Percentiles rank a stretch among this genome's conserved stretches.
phyloP scores from a whole-genome alignment of 2,329 filamentous ascomycete genomes.

The Nigrospora oryzae region DNA sequence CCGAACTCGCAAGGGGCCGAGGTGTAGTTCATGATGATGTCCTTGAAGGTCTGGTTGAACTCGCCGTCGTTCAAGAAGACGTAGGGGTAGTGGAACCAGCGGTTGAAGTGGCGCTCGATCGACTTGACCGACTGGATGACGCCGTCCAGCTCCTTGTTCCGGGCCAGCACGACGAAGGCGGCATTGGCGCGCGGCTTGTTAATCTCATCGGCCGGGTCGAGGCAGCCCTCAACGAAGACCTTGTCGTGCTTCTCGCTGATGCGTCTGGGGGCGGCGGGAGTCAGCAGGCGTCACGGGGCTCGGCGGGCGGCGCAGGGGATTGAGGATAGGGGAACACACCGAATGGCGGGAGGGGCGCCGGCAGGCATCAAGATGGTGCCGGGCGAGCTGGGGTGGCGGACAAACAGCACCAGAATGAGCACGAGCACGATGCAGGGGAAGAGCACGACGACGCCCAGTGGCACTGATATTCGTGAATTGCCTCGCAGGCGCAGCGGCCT shows the following conservation, averaged over 20 bases:
- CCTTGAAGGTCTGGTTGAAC: slow-evolving; percentile 91
- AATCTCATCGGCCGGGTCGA: slow-evolving; percentile 59
- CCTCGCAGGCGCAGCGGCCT: slow-evolving; percentile 81
- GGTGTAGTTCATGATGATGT: slow-evolving; percentile 83
- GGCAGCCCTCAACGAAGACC: slow-evolving; percentile 86
- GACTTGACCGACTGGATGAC: slow-evolving; percentile 97
- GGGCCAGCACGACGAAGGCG: slow-evolving; percentile 88
- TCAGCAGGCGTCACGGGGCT: neutral
- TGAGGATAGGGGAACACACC: slow-evolving; percentile 55
- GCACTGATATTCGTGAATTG: slow-evolving; percentile 88
- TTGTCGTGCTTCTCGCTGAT: slow-evolving; percentile 97
- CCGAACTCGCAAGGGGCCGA: slow-evolving; percentile 84
- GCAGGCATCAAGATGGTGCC: slow-evolving; percentile 81
- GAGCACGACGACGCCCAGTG: slow-evolving; percentile 82
- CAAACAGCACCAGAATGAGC: slow-evolving; percentile 81
- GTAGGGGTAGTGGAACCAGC: slow-evolving; percentile 98
- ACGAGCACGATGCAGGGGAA: slow-evolving; percentile 89
- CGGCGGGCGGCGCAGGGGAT: neutral
- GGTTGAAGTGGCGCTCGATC: slow-evolving; percentile 96
- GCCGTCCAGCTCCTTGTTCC: slow-evolving; percentile 93
- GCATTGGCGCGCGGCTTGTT: slow-evolving; percentile 80
- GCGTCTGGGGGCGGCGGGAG: slow-evolving; percentile 48
- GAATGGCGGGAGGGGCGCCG: slow-evolving; percentile 79
- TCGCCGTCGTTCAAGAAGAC: slow-evolving; percentile 97
- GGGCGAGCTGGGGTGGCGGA: slow-evolving; percentile 76